A percentile compares a stretch with the other conserved stretches of the same genome.
phyloP scores from a whole-genome alignment of 768 basidiomycete species.

The Suillus subluteus region DNA sequence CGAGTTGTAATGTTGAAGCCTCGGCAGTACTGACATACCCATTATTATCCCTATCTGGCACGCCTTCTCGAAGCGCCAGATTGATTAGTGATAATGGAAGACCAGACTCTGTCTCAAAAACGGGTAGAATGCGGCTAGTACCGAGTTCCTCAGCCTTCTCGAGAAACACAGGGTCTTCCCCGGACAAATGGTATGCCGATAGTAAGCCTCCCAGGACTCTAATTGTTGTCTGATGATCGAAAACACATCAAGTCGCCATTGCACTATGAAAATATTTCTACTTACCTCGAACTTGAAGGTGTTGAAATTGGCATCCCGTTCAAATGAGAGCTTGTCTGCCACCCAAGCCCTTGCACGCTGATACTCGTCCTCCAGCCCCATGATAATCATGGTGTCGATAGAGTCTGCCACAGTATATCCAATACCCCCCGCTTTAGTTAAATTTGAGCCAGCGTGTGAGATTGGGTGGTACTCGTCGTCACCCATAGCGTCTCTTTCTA shows the following conservation, averaged over 20 bases:
- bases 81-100: constrained; percentile 84
- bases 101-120: constrained; percentile 81
- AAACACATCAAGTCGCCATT: constrained; percentile 11
- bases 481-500: constrained; percentile 91
- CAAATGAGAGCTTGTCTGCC: constrained; percentile 66
- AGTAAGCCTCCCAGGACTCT: constrained; percentile 90
- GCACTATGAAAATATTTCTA: constrained; percentile 2
- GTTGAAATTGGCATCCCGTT: constrained; percentile 77
- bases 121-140: constrained; percentile 82
- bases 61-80: constrained; percentile 60
- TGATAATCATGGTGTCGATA: constrained; percentile 84
- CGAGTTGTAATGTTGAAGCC: constrained; percentile 86
- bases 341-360: constrained; percentile 80
- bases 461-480: constrained; percentile 93
- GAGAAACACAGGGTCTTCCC: constrained; percentile 68
- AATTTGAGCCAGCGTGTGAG: constrained; percentile 70
- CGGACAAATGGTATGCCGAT: constrained; percentile 81
- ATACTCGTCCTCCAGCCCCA: constrained; percentile 84
- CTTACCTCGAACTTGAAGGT: constrained; percentile 94
- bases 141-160: constrained; percentile 82
- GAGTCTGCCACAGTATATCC: constrained; percentile 87
- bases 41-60: constrained; percentile 59
- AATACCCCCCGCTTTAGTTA: constrained; percentile 78
- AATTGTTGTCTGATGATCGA: constrained; percentile 74
- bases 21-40: constrained; percentile 82